phyloP scores from a whole-genome alignment of 805 yeast species.

The Yarrowia sp. region DNA sequence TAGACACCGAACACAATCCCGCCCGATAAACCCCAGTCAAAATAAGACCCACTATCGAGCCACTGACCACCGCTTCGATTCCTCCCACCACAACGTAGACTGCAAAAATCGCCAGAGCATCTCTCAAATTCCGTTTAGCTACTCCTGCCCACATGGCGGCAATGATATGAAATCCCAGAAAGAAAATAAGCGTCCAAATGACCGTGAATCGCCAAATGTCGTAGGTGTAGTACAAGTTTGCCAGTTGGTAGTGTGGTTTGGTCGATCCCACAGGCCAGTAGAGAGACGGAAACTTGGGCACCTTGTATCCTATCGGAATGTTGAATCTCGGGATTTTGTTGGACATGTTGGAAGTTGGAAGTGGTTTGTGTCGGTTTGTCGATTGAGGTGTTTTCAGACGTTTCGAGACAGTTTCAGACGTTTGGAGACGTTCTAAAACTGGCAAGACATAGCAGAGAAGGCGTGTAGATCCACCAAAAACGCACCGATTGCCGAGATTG shows the following conservation, averaged over 20 bases:
- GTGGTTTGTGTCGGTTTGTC: background rate
- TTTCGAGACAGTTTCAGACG: too few relatives aligned
- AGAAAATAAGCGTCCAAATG: constrained; percentile 73
- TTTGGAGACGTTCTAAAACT: too few relatives aligned
- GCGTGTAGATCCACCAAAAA: too few relatives aligned
- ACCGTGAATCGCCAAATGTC: constrained; percentile 85
- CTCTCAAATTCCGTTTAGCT: constrained; percentile 46
- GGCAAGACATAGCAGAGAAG: too few relatives aligned
- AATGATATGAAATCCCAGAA: constrained; percentile 55
- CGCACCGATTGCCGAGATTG: too few relatives aligned
- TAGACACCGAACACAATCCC: constrained; percentile 80
- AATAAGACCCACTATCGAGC: constrained; percentile 73
- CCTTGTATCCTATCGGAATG: constrained; percentile 74
- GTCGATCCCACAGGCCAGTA: constrained; percentile 58
- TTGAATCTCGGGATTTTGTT: background rate
- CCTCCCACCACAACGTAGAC: constrained; percentile 55
- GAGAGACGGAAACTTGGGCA: constrained; percentile 81
- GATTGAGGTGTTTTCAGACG: too few relatives aligned
- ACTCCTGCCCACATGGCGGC: constrained; percentile 63
- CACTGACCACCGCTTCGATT: constrained; percentile 63
- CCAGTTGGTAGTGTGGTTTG: constrained; percentile 40
- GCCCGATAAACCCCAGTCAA: constrained; percentile 72
- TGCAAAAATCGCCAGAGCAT: constrained; percentile 40
- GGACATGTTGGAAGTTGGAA: background rate
- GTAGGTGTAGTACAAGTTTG: constrained; percentile 60